phyloP scores from a whole-genome alignment of 2,329 filamentous ascomycete genomes.

The Paradendryphiella salina region DNA sequence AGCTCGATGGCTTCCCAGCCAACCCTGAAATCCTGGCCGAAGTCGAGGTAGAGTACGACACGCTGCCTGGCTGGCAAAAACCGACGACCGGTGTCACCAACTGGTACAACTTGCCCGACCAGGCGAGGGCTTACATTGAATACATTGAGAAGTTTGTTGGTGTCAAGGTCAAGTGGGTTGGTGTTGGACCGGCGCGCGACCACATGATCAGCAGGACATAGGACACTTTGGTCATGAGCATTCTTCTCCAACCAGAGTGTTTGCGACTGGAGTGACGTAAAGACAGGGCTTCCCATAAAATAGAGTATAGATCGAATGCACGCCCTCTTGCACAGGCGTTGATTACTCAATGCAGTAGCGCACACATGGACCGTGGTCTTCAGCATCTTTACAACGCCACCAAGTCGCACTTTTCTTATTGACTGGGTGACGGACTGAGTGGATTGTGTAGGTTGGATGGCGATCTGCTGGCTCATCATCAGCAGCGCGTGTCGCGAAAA shows the following conservation, averaged over 20 bases:
- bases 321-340: neutral
- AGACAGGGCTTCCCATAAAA: conserved; percentile 3
- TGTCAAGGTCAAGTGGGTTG: conserved; percentile 66
- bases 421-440: neutral
- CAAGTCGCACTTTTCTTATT: too few species aligned
- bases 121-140: conserved; percentile 67
- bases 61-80: conserved; percentile 70
- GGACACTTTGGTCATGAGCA: neutral
- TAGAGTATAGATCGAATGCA: conserved; percentile 11
- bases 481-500: conserved; percentile 3
- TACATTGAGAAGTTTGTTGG: conserved; percentile 69
- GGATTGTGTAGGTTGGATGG: neutral
- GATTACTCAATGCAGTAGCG: neutral
- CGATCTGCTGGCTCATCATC: neutral
- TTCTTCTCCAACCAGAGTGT: too few species aligned
- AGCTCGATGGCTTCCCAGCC: conserved; percentile 66
- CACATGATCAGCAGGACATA: conserved; percentile 62
- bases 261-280: neutral
- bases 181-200: conserved; percentile 67
- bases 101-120: conserved; percentile 65
- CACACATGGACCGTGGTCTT: neutral
- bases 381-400: too few species aligned
- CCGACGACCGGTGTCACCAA: conserved; percentile 63
- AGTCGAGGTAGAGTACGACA: conserved; percentile 68
- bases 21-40: conserved; percentile 61